Evolutionary conservation across 225 moss, liverwort and hornwort species (phyloP), one percentile per base, ranked within the genome.

Genomic region (Pseudoscleropodium purum): DNA sequence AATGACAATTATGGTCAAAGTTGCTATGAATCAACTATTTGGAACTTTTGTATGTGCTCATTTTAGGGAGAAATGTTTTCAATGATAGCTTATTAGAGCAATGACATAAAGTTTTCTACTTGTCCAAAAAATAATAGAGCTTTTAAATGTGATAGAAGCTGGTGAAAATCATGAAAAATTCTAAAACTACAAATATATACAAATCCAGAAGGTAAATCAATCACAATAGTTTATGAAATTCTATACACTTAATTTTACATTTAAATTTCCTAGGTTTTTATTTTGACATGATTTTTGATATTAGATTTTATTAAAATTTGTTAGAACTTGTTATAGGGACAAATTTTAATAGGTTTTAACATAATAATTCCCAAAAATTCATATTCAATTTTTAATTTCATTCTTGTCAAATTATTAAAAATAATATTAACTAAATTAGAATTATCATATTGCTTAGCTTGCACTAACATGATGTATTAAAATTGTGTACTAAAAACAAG

Each of bases 211-310:
- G 10, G 3, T 10, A 43, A 73, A 73, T 29, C 3, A 43, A 1
- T 29, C 4, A 45, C 6, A 74, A 17, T 9, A 45, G 4, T 45
- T 45, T 1, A 29, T 4, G 10, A 45, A 45, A 74, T 74, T 74
- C 29, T 74, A 29, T 29, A 30, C 17, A 74, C 3, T 29, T 6
- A 29, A 0, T 0, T 1, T 16, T 0, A 3, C 27, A 43, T 9
- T 27, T 27, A 27, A 15, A 3, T 27, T 73, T 73, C 2, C 0
- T 27, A 73, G 10, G 17, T 73, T 73, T 64, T 73, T 2, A 70
- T 39, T 70, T 39, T 25, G 10, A 43, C 10, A 73, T n/a, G n/a
- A n/a, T 17, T 43, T 43, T 43, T 43, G 0, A 73, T 73, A 2
- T 9, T 5, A 27, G 1, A 27, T 27, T 16, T 68, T 6, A 2